phyloP scores from a whole-genome alignment of 2,329 filamentous ascomycete genomes.

The Chalaropsis ovoidea region DNA sequence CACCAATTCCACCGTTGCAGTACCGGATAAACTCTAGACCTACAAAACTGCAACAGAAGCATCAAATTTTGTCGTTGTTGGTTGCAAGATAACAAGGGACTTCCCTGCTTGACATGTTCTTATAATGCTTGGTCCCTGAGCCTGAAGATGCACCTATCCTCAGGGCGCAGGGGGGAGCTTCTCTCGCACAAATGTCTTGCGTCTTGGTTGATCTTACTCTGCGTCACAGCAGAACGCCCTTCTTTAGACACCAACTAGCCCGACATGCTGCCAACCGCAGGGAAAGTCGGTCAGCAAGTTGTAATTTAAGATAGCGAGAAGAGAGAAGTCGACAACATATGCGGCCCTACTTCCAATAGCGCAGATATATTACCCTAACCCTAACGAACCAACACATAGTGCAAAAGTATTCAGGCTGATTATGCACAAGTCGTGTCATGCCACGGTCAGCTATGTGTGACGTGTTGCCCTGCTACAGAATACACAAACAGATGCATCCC shows the following conservation, averaged over 20 bases:
- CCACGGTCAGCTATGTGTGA: neutral
- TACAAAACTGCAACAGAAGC: neutral
- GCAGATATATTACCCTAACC: neutral
- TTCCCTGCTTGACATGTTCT: slow-evolving; percentile 5
- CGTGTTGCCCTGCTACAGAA: neutral
- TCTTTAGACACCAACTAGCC: no score
- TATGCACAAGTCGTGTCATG: slow-evolving; percentile 9
- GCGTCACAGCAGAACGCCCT: neutral
- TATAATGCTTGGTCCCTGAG: neutral
- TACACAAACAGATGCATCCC: neutral
- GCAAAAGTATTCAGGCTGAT: neutral
- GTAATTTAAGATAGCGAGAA: no score
- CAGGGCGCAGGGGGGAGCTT: neutral
- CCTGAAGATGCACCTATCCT: neutral
- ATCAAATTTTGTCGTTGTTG: neutral
- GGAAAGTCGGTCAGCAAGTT: no score
- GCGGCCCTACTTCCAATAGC: no score
- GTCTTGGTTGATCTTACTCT: no score
- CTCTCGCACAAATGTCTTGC: neutral
- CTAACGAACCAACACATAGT: neutral
- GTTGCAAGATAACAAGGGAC: neutral
- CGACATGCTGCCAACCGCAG: no score
- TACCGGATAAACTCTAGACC: neutral
- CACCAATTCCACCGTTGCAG: neutral
- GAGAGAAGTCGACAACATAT: no score